Percentiles rank a stretch among this genome's conserved stretches.
Conservation (phyloP, 345 rosid genomes). For the Populus davidiana region DNA sequence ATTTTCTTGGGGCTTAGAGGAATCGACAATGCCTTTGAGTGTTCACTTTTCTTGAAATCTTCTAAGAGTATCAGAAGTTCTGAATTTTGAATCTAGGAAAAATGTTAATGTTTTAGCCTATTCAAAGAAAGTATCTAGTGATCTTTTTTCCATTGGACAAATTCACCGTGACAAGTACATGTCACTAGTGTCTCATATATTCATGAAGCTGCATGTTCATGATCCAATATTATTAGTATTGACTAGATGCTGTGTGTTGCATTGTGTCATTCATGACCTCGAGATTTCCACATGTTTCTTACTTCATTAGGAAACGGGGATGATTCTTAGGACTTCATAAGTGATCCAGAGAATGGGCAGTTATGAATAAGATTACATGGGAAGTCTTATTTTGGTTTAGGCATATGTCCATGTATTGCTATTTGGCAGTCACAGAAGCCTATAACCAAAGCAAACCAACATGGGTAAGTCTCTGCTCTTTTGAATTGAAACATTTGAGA, state of each 20-base stretch:
- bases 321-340: too few species aligned
- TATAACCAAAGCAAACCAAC: background rate
- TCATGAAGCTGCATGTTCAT: background rate
- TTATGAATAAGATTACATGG: background rate
- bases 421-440: background rate
- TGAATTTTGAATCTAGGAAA: slow-evolving; percentile 28
- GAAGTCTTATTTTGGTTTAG: background rate
- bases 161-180: too few species aligned
- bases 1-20: slow-evolving; percentile 46
- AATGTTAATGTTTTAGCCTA: background rate
- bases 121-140: background rate
- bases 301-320: background rate
- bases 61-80: slow-evolving; percentile 40
- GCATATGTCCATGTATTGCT: background rate
- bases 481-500: background rate
- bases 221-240: background rate
- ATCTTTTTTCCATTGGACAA: too few species aligned
- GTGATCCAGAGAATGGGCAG: background rate
- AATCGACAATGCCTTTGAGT: slow-evolving; percentile 43
- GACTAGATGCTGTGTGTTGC: background rate
- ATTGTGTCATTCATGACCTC: background rate
- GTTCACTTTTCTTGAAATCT: slow-evolving; percentile 37
- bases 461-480: background rate
- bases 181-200: background rate
- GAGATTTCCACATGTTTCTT: background rate